Evolutionary conservation across 768 basidiomycete species (phyloP).

Genomic region (Phylloporus rhodoxanthus): DNA sequence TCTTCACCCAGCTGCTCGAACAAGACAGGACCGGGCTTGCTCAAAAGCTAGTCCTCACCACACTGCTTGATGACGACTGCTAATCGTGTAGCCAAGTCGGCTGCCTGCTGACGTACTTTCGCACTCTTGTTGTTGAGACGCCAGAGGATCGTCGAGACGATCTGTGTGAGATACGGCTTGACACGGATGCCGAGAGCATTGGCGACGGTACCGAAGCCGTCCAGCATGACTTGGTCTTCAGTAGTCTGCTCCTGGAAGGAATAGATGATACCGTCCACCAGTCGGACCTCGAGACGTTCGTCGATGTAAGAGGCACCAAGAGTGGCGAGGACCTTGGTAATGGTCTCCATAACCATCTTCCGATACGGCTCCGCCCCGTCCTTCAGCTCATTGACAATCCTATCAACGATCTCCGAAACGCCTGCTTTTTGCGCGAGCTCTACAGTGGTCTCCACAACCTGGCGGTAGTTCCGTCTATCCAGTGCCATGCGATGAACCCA

Average conservation of each 20-base stretch:
- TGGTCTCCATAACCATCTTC: conserved; percentile 99
- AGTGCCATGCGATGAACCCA: conserved; percentile 99
- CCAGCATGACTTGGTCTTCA: conserved; percentile 98
- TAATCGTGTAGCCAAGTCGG: conserved; percentile 93
- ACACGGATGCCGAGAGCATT: conserved; percentile 95
- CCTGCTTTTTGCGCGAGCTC: conserved; percentile 97
- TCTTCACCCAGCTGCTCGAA: conserved; percentile 99
- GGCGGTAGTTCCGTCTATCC: conserved; percentile 91
- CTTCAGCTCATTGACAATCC: conserved; percentile 62
- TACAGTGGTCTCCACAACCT: conserved; percentile 97
- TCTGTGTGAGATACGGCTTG: conserved; percentile 97
- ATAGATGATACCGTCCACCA: conserved; percentile 98
- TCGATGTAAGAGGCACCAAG: conserved; percentile 98
- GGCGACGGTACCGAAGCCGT: conserved; percentile 96
- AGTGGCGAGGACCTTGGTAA: conserved; percentile 90
- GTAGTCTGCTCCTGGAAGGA: conserved; percentile 99
- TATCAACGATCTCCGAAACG: conserved; percentile 91
- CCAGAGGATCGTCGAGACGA: conserved; percentile 98
- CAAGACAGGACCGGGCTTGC: conserved; percentile 92
- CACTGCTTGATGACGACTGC: conserved; percentile 99
- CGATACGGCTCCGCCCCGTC: conserved; percentile 70
- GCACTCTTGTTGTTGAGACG: conserved; percentile 99
- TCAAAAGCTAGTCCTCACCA: conserved; percentile 91
- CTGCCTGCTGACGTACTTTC: conserved; percentile 97
- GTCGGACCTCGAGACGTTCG: conserved; percentile 86